Evolutionary conservation across 2,329 filamentous ascomycete species (phyloP).

Genomic region (Amylocarpus encephaloides): DNA sequence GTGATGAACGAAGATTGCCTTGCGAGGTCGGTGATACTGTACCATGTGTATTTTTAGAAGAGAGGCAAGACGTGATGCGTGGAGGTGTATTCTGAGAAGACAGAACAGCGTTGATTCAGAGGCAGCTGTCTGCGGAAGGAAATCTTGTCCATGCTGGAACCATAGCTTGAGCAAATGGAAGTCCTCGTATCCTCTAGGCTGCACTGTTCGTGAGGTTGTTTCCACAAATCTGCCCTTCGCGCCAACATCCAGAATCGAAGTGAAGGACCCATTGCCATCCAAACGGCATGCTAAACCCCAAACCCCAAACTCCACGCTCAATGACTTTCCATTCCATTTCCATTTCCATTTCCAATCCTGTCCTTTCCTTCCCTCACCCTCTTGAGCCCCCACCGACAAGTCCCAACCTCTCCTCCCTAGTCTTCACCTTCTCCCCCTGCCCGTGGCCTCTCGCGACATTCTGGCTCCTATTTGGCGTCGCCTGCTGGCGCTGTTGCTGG

Average conservation of each 20-base stretch:
- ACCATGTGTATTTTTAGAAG: slow-evolving; percentile 1
- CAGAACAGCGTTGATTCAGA: too few relatives aligned
- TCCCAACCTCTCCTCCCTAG: slow-evolving; percentile 34
- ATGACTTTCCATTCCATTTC: too few relatives aligned
- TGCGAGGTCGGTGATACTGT: background rate
- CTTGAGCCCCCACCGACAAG: slow-evolving; percentile 23
- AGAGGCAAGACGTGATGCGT: too few relatives aligned
- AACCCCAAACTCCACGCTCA: background rate
- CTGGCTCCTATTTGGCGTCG: slow-evolving; percentile 15
- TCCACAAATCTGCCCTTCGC: too few relatives aligned
- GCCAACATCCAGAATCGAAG: too few relatives aligned
- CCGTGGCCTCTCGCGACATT: slow-evolving; percentile 15
- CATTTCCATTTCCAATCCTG: background rate
- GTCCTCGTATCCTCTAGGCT: too few relatives aligned
- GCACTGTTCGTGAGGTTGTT: too few relatives aligned
- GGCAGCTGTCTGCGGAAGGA: too few relatives aligned
- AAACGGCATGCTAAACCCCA: too few relatives aligned
- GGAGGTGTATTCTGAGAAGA: too few relatives aligned
- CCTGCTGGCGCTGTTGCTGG: slow-evolving; percentile 21
- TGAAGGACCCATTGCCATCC: background rate
- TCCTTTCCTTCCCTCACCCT: slow-evolving; percentile 5
- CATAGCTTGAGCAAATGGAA: too few relatives aligned
- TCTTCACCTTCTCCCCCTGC: slow-evolving; percentile 24
- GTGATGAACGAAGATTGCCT: background rate
- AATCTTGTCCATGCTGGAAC: too few relatives aligned